Conservation (phyloP, 2,329 filamentous ascomycete species). For the Mollisia scopiformis region DNA sequence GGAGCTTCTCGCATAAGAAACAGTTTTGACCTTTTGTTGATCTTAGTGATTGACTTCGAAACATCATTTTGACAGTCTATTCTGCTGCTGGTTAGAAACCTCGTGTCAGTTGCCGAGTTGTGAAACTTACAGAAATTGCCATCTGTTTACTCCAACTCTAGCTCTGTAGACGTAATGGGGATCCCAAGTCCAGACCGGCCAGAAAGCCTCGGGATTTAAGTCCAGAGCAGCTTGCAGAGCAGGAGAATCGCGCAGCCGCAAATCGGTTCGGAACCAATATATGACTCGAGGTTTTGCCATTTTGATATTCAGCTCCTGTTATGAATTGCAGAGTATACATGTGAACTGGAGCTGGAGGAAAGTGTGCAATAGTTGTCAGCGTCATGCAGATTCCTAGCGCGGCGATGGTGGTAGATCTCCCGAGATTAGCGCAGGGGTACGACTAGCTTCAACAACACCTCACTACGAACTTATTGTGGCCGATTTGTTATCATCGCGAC, state of each 20-base stretch:
- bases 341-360: not conserved
- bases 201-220: slow-evolving; percentile 68
- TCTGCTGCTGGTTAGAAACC: slow-evolving; percentile 38
- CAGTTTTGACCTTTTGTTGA: slow-evolving; percentile 73
- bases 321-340: too few species aligned
- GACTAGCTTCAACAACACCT: not conserved
- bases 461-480: too few species aligned
- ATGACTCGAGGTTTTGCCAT: slow-evolving; percentile 58
- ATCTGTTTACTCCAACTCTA: slow-evolving; percentile 72
- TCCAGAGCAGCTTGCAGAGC: slow-evolving; percentile 73
- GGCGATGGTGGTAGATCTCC: not conserved
- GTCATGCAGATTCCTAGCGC: not conserved
- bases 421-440: not conserved
- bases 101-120: not conserved
- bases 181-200: slow-evolving; percentile 81
- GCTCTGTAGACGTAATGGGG: slow-evolving; percentile 78
- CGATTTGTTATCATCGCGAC: too few species aligned
- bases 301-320: too few species aligned
- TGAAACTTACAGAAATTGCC: slow-evolving; percentile 64
- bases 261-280: slow-evolving; percentile 80
- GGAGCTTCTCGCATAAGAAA: slow-evolving; percentile 74
- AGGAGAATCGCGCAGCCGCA: slow-evolving; percentile 77
- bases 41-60: slow-evolving; percentile 64
- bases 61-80: slow-evolving; percentile 76
- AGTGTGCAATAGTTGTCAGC: not conserved